These are phyloP conservation scores for Vachellia pachyceras DNA, from an alignment of 306 rosid genomes.

Conservation along the genomic window DNA sequence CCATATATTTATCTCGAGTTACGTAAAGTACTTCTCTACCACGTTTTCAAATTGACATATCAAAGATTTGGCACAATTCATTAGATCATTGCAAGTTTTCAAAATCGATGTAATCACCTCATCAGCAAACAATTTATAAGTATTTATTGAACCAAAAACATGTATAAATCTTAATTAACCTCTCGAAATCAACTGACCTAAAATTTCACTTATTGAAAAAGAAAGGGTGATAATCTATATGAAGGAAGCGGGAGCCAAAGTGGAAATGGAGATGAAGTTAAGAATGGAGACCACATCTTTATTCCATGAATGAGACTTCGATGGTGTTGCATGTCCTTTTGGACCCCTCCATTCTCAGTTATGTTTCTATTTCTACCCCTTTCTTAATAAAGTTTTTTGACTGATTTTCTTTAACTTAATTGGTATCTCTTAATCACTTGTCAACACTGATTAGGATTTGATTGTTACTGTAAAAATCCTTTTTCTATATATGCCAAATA, in stretches of 20 bases:
- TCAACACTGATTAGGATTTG: not conserved
- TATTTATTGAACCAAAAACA: too few relatives aligned
- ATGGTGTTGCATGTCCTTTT: conserved; percentile 28
- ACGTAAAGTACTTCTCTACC: too few relatives aligned
- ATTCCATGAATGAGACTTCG: conserved; percentile 30
- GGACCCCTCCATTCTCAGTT: conserved; percentile 51
- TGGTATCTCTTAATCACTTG: not conserved
- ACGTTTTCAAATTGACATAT: too few relatives aligned
- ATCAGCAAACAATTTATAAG: too few relatives aligned
- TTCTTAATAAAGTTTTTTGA: not conserved
- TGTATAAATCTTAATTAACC: not conserved
- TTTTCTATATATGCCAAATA: too few relatives aligned
- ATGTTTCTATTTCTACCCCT: conserved; percentile 20
- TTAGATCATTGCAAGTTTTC: too few relatives aligned
- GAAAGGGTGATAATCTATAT: not conserved
- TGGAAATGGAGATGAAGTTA: conserved; percentile 24
- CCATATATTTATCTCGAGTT: too few relatives aligned
- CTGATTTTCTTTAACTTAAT: not conserved
- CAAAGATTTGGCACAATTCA: too few relatives aligned
- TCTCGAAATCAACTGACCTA: not conserved
- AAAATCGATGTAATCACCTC: too few relatives aligned
- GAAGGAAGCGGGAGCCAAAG: conserved; percentile 9
- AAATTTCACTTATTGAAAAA: too few relatives aligned
- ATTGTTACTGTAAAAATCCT: not conserved
- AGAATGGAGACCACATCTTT: conserved; percentile 13